Evolutionary conservation across 78 protist genomes (phyloP), one percentile per base, ranked within the genome.

Genomic region (Dictyostelium capitatum): DNA sequence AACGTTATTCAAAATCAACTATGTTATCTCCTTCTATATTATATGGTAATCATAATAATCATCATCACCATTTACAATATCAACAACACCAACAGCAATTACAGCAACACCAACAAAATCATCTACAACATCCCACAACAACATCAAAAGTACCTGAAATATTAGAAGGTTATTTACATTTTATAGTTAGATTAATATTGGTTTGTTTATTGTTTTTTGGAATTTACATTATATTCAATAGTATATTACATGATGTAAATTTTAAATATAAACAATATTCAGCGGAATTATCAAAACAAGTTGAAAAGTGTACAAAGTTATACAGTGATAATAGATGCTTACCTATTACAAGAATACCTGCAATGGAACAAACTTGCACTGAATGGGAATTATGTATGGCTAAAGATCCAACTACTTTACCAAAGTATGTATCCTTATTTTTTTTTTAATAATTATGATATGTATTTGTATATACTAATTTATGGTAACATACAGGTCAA

Each of bases 341-440:
- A 37, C 82, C 82, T n/a, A 25, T 50, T 10, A 77, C 82, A n/a
- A 77, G 82, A 77, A 77, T 77, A 77, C 82, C 82, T 28, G 82
- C 82, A 50, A 77, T 77, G 82, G 82, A 77, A 50, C 23, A 46
- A 28, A n/a, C n/a, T 50, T 77, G 82, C 14, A 77, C 64, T 15
- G 48, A 77, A 77, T 77, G 82, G 82, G 82, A 77, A 50, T 17
- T 77, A 15, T 77, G 82, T 15, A 77, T 77, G 65, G 64, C 56
- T 14, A 77, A 77, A 43, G 64, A 77, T 50, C 67, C 82, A 11
- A 25, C 57, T n/a, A 50, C 46, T 15, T 51, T 77, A 77, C 82
- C 82, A 77, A 77, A 77, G 75, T 67, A 67, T 12, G 30, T 67
- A 67, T 67, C 8, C 6, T 5, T 32, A 67, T 32, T 10, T 32